Evolutionary conservation across 1,139 yeast genomes (phyloP).

Genomic region (Lodderomyces jiufengensis): DNA sequence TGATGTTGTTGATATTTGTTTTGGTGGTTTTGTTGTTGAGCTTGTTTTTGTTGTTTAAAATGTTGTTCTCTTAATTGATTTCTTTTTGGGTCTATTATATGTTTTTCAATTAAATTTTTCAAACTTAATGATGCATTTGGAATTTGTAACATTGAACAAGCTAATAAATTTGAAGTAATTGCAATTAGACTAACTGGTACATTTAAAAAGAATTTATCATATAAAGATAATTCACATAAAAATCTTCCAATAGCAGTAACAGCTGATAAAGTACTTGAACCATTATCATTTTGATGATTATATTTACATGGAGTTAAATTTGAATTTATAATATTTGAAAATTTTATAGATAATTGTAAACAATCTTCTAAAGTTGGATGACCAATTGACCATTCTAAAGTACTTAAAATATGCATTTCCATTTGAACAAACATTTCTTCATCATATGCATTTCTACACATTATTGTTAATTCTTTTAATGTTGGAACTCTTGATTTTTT

Average conservation of each 20-base stretch:
- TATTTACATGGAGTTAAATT: constrained; percentile 33
- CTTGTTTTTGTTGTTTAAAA: not conserved
- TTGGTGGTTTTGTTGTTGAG: constrained; percentile 2
- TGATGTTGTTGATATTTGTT: not conserved
- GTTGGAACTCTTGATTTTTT: constrained; percentile 83
- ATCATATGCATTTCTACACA: constrained; percentile 85
- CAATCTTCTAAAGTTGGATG: constrained; percentile 63
- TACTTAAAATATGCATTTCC: constrained; percentile 85
- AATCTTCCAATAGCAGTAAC: constrained; percentile 59
- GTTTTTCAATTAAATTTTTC: constrained; percentile 20
- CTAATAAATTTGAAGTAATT: constrained; percentile 64
- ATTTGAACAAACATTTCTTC: constrained; percentile 89
- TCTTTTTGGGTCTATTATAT: constrained; percentile 9
- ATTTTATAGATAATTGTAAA: constrained; percentile 49
- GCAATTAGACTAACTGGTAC: constrained; percentile 64
- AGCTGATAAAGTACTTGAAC: constrained; percentile 36
- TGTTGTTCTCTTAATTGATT: constrained; percentile 1
- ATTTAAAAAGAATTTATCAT: constrained; percentile 63
- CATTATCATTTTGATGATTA: constrained; percentile 17
- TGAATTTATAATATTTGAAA: constrained; percentile 15
- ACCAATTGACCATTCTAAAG: constrained; percentile 78
- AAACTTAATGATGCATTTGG: constrained; percentile 35
- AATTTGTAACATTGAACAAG: constrained; percentile 60
- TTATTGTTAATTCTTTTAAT: constrained; percentile 65
- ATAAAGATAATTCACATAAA: constrained; percentile 73